These are phyloP conservation scores for Globisporangium solare DNA, from an alignment of 352 stramenopile genomes.

Conservation along the genomic window DNA sequence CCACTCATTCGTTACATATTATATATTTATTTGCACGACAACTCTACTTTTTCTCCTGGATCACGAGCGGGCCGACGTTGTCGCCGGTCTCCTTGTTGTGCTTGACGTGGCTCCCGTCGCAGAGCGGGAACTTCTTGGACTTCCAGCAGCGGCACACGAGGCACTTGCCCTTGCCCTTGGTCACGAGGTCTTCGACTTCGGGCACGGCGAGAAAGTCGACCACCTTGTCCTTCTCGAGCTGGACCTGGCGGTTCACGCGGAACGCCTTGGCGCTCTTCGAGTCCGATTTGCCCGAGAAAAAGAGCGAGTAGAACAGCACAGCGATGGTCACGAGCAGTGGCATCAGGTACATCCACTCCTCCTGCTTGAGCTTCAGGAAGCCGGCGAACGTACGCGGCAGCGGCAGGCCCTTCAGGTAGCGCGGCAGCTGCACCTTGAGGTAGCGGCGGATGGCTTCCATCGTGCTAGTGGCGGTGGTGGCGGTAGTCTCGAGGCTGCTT, in stretches of 20 bases:
- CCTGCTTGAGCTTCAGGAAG: slow-evolving; percentile 82
- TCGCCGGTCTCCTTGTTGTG: slow-evolving; percentile 87
- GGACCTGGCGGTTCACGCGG: slow-evolving; percentile 61
- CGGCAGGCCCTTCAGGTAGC: slow-evolving; percentile 79
- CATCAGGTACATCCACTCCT: slow-evolving; percentile 81
- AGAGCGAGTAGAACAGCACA: slow-evolving; percentile 67
- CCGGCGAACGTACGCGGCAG: slow-evolving; percentile 78
- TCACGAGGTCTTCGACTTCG: slow-evolving; percentile 76
- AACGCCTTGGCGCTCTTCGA: slow-evolving; percentile 32
- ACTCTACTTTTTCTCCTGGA: slow-evolving; percentile 45
- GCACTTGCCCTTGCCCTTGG: slow-evolving; percentile 78
- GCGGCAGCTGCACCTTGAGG: slow-evolving; percentile 66
- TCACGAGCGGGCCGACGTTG: slow-evolving; percentile 75
- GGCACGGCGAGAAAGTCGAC: slow-evolving; percentile 58
- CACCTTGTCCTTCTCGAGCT: slow-evolving; percentile 82
- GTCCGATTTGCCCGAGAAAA: slow-evolving; percentile 43
- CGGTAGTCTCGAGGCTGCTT: no score
- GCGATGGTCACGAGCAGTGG: slow-evolving; percentile 76
- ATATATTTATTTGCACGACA: no score
- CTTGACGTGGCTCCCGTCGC: slow-evolving; percentile 75
- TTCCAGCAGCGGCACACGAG: slow-evolving; percentile 84
- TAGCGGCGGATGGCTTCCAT: slow-evolving; percentile 84
- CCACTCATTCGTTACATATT: no score
- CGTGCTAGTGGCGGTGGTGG: neutral
- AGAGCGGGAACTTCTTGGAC: slow-evolving; percentile 86